Conservation (phyloP, 139 green algal genomes). For the Penium margaritaceum region DNA sequence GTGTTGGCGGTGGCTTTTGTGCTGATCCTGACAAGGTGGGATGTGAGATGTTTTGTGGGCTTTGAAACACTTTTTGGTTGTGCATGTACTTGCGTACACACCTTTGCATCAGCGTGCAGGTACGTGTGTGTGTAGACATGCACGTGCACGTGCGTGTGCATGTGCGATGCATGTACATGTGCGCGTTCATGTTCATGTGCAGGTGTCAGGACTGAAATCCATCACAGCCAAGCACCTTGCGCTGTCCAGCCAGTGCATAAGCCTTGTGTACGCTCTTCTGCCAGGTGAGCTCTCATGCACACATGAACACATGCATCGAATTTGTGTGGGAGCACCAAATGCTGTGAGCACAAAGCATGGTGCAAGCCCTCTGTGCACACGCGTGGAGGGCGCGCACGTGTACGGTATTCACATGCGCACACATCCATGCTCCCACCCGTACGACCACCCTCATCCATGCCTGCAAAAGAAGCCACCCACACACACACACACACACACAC, state of each 20-base stretch:
- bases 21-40: too few relatives aligned
- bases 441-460: too few relatives aligned
- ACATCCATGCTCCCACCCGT: too few relatives aligned
- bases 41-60: too few relatives aligned
- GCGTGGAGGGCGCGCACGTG: too few relatives aligned
- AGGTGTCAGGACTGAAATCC: conserved; percentile 71
- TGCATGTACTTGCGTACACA: neutral
- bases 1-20: too few relatives aligned
- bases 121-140: neutral
- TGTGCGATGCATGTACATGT: too few relatives aligned
- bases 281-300: conserved; percentile 40
- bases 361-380: neutral
- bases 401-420: too few relatives aligned
- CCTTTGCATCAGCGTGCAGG: neutral
- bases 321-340: neutral
- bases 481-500: too few relatives aligned
- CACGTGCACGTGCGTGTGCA: neutral
- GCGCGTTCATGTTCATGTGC: too few relatives aligned
- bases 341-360: neutral
- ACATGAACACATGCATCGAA: neutral
- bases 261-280: conserved; percentile 29
- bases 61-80: too few relatives aligned
- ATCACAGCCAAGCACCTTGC: conserved; percentile 90
- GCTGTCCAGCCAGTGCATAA: conserved; percentile 55
- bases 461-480: too few relatives aligned